phyloP scores from a whole-genome alignment of 106 monocot genomes.

The Platanthera zijinensis region DNA sequence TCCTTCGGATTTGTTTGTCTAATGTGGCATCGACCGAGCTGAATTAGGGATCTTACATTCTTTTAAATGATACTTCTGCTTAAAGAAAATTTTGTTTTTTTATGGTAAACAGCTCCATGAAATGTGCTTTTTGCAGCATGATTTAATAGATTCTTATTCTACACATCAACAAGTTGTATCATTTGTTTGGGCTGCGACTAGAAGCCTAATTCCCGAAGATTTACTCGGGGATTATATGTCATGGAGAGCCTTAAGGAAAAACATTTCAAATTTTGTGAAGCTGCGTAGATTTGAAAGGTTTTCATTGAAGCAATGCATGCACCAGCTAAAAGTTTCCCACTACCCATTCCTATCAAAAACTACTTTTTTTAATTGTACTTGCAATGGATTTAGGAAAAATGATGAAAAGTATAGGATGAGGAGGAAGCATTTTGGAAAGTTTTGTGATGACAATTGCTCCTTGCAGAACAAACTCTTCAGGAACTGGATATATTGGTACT shows the following conservation, averaged over 20 bases:
- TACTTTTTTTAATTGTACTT: slow-evolving; percentile 16
- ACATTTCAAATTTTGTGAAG: slow-evolving; percentile 73
- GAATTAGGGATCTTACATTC: neutral
- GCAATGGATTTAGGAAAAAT: neutral
- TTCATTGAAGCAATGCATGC: slow-evolving; percentile 42
- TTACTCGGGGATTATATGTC: slow-evolving; percentile 54
- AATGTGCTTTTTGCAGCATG: slow-evolving; percentile 1
- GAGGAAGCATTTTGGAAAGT: neutral
- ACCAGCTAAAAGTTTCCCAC: slow-evolving; percentile 40
- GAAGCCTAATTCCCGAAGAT: slow-evolving; percentile 57
- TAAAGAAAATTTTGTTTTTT: neutral
- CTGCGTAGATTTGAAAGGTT: slow-evolving; percentile 62
- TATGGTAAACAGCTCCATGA: neutral
- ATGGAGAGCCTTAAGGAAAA: slow-evolving; percentile 69
- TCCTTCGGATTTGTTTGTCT: neutral
- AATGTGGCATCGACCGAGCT: neutral
- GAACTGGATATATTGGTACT: slow-evolving; percentile 79
- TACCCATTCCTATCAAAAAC: slow-evolving; percentile 44
- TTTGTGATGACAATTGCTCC: neutral
- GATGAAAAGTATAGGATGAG: neutral
- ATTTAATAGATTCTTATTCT: slow-evolving; percentile 30
- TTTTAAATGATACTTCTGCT: neutral
- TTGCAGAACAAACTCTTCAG: slow-evolving; percentile 25
- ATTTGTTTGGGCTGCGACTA: slow-evolving; percentile 73
- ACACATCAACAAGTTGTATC: slow-evolving; percentile 56